Conservation (phyloP, 2,329 filamentous ascomycete genomes). For the Cercospora zeae-maydis region DNA sequence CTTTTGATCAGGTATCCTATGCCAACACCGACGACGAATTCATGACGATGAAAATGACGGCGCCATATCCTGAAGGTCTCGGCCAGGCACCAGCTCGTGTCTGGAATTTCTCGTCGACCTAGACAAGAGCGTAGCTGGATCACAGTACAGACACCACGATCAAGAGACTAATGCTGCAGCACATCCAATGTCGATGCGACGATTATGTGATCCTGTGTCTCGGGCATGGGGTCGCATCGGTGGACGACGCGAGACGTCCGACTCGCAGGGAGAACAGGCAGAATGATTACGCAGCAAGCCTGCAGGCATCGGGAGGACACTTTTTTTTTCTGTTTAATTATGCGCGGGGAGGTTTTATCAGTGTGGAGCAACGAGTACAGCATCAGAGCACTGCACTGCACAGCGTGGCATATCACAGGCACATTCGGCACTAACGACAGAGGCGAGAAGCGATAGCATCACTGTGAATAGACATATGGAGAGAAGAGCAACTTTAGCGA, state of each 20-base stretch:
- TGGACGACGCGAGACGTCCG: not conserved
- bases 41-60: not conserved
- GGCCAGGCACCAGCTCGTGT: not conserved
- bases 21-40: constrained; percentile 9
- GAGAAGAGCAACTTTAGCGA: not conserved
- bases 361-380: constrained; percentile 1
- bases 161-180: not conserved
- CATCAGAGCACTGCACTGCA: constrained; percentile 12
- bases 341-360: not conserved
- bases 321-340: not conserved
- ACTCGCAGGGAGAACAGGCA: not conserved
- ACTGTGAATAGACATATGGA: not conserved
- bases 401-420: not conserved
- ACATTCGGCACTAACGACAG: not conserved
- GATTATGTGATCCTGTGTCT: not conserved
- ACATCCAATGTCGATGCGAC: not conserved
- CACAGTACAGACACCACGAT: not conserved
- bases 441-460: constrained; percentile 1
- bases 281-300: not conserved
- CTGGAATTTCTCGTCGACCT: not conserved
- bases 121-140: not conserved
- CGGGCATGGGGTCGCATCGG: not conserved
- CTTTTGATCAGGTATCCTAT: constrained; percentile 38
- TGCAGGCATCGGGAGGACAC: not conserved
- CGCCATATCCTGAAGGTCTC: not conserved